A percentile compares a stretch with the other conserved stretches of the same genome.
phyloP scores from a whole-genome alignment of 2,329 filamentous ascomycete genomes.

The Aciculosporium take region DNA sequence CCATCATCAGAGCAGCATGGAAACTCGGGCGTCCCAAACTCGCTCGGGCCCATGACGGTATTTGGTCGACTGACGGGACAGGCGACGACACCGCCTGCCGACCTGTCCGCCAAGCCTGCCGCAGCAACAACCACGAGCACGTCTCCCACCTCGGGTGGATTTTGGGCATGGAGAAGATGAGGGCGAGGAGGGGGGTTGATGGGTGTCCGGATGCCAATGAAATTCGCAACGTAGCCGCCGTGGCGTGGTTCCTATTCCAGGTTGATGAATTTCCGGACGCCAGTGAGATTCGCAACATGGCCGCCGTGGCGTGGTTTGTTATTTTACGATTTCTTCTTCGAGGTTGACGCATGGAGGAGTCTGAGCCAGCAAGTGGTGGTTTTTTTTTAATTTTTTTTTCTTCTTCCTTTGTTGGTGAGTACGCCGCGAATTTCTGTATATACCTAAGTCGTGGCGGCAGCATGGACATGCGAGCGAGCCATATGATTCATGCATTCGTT shows the following conservation, averaged over 20 bases:
- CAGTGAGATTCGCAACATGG: not conserved
- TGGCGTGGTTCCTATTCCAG: no score
- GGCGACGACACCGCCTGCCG: constrained; percentile 11
- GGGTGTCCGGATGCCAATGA: not conserved
- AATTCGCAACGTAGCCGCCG: not conserved
- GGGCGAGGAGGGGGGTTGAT: not conserved
- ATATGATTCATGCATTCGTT: not conserved
- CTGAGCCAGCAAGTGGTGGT: not conserved
- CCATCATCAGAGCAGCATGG: constrained; percentile 26
- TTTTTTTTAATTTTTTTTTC: not conserved
- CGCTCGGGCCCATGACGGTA: constrained; percentile 32
- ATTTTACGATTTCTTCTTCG: not conserved
- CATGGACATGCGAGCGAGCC: constrained; percentile 4
- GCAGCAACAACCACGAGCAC: constrained; percentile 11
- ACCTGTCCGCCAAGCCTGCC: constrained; percentile 14
- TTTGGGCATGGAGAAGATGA: constrained; percentile 41
- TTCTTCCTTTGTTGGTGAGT: not conserved
- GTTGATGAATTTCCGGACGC: not conserved
- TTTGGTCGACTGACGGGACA: constrained; percentile 34
- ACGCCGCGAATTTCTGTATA: constrained; percentile 4
- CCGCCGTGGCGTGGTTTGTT: not conserved
- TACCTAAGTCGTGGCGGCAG: constrained; percentile 1
- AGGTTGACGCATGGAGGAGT: not conserved
- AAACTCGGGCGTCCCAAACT: constrained; percentile 15
- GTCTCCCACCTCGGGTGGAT: constrained; percentile 27